Percentiles rank a stretch among this genome's conserved stretches.
Evolutionary conservation across 805 yeast genomes (phyloP).

Genomic region (Metschnikowia amazonensis): DNA sequence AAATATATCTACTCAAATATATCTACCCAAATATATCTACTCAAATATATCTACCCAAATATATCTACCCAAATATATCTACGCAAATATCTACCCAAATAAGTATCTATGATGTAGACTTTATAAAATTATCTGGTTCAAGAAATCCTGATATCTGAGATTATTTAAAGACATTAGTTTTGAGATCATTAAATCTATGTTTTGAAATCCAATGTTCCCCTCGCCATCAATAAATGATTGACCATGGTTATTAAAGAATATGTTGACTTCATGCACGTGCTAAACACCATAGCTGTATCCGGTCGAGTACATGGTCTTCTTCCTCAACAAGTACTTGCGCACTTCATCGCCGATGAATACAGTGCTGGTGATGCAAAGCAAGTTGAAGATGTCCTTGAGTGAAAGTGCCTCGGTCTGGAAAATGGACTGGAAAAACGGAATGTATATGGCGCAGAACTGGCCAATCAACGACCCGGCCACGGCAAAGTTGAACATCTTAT

Average conservation of each 20-base stretch:
- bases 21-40: too few species aligned
- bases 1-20: too few species aligned
- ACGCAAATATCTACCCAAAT: too few species aligned
- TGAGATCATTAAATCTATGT: too few species aligned
- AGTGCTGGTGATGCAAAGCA: slow-evolving; percentile 63
- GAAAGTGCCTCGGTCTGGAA: slow-evolving; percentile 93
- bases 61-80: too few species aligned
- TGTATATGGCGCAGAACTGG: slow-evolving; percentile 87
- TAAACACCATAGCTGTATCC: slow-evolving; percentile 16
- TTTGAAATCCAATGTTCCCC: too few species aligned
- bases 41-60: too few species aligned
- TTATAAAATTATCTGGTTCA: too few species aligned
- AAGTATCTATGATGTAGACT: too few species aligned
- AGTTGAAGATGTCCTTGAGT: slow-evolving; percentile 62
- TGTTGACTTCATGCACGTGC: not conserved
- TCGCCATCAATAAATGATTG: too few species aligned
- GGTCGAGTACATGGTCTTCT: slow-evolving; percentile 16
- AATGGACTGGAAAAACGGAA: slow-evolving; percentile 86
- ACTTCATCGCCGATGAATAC: slow-evolving; percentile 85
- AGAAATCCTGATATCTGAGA: too few species aligned
- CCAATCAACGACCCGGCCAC: slow-evolving; percentile 86
- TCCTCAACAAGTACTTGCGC: slow-evolving; percentile 50
- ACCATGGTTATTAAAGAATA: not conserved
- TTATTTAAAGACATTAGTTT: too few species aligned
- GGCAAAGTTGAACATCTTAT: slow-evolving; percentile 90